Base-by-base conservation (phyloP, 768 basidiomycete species). In the Mycena chlorophos region DNA sequence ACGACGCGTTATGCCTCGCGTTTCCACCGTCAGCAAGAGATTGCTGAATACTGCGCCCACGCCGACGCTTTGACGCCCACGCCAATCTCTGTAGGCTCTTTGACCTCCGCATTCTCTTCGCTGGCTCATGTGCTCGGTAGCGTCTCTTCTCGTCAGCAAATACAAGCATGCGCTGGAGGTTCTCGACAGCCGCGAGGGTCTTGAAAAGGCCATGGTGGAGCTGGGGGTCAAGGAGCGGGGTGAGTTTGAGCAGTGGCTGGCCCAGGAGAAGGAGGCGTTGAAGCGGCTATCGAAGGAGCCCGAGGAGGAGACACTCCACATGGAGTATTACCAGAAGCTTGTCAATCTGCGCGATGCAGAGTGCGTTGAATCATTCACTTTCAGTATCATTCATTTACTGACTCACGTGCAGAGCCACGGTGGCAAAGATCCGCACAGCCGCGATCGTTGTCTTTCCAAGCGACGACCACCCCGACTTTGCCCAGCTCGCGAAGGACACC, bases 11-110 rank as follows among this genome's bases (percentile, higher is more conserved):
- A 53, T 30, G 22, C 52, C 23, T 23, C 43, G 13, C 23, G 16
- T 13, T 58, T 58, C 29, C 56, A 58, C 26, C 40, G 56, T 8
- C 56, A 54, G 14, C 56, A 58, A 31, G 28, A 34, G 8, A 58
- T 58, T 23, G 38, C 27, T 1, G 25, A 51, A 31, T 29, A 51
- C 37, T 2, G 49, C 22, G 26, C 14, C 8, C 30, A 51, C 30
- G 39, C 31, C 23, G 51, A 53, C 39, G 26, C 14, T 10, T 30
- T 26, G 56, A 58, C n/a, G 45, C n/a, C 52, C 2, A 52, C 51
- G 39, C 51, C 34, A 23, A 25, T 13, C 39, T 56, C 3, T 51
- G 55, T 56, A 29, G 34, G 55, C 22, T 37, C 34, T n/a, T 37
- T 37, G 10, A 37, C 34, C 10, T 37, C 10, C 34, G 10, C 8